Evolutionary conservation across 495 filamentous ascomycete genomes (phyloP).

Genomic region (Penicillium canescens): DNA sequence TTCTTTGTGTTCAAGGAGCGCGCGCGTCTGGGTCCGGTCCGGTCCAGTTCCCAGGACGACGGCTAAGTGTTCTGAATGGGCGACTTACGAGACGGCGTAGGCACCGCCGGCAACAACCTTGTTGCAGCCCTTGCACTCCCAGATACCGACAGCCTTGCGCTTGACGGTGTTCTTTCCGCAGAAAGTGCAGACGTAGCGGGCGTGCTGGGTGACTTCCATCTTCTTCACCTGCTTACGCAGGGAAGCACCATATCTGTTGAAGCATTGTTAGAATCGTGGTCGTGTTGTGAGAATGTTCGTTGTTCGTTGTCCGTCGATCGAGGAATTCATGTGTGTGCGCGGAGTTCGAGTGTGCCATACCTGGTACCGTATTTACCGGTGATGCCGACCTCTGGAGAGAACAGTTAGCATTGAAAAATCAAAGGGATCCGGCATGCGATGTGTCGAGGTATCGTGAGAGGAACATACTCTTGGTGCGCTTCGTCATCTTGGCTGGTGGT

Average conservation of each 20-base stretch:
- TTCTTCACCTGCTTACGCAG: conserved; percentile 99
- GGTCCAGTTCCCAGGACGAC: no score
- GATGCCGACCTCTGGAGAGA: conserved; percentile 74
- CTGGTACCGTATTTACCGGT: conserved; percentile 71
- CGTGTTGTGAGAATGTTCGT: conserved; percentile 12
- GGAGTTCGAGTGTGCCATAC: conserved; percentile 44
- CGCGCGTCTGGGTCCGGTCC: no score
- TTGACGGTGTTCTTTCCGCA: conserved; percentile 96
- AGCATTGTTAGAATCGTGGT: conserved; percentile 28
- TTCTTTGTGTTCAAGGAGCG: neutral
- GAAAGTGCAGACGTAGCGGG: conserved; percentile 84
- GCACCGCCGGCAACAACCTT: conserved; percentile 96
- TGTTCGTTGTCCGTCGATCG: conserved; percentile 16
- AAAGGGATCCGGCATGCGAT: neutral
- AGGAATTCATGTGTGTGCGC: conserved; percentile 23
- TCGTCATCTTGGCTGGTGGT: conserved; percentile 77
- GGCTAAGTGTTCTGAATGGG: neutral
- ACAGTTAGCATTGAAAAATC: conserved; percentile 33
- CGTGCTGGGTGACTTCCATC: conserved; percentile 98
- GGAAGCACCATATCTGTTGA: conserved; percentile 90
- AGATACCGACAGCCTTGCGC: conserved; percentile 91
- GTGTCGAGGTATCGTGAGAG: conserved; percentile 1
- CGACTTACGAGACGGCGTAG: conserved; percentile 92
- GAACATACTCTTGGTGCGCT: conserved; percentile 83
- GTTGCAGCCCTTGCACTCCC: conserved; percentile 90